phyloP scores from a whole-genome alignment of 176 grass and related monocot genomes.

The Pharus latifolius region DNA sequence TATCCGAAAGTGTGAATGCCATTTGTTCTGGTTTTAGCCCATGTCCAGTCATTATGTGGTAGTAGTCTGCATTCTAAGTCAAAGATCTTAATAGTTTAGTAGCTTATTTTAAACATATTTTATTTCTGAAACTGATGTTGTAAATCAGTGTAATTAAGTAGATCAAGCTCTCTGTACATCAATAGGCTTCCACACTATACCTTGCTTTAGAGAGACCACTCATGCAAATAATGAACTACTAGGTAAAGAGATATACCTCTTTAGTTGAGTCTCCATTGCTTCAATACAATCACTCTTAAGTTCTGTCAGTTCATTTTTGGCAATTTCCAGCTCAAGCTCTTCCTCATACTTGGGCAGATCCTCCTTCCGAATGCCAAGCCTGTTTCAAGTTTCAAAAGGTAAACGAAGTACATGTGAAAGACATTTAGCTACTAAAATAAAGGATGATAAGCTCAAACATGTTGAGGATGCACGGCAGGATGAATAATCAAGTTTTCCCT shows the following conservation, averaged over 20 bases:
- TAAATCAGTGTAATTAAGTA: too few relatives aligned
- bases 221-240: background rate
- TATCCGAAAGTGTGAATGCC: too few relatives aligned
- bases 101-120: too few relatives aligned
- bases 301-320: constrained; percentile 55
- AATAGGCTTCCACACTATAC: too few relatives aligned
- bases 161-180: too few relatives aligned
- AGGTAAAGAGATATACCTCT: constrained; percentile 38
- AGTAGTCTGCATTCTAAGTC: too few relatives aligned
- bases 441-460: background rate
- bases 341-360: constrained; percentile 85
- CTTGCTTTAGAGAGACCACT: background rate
- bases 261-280: constrained; percentile 78
- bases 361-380: constrained; percentile 71
- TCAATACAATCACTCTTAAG: constrained; percentile 75
- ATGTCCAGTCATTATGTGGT: too few relatives aligned
- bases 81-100: too few relatives aligned
- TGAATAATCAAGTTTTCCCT: background rate
- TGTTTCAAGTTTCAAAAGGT: constrained; percentile 29
- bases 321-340: constrained; percentile 69
- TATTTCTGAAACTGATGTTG: too few relatives aligned
- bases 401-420: background rate
- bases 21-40: too few relatives aligned
- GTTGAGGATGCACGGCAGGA: background rate
- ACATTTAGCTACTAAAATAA: background rate